A percentile compares a stretch with the other conserved stretches of the same genome.
These are phyloP conservation scores for Pseudocercospora pini-densiflorae DNA, from an alignment of 2,329 filamentous ascomycete genomes.

Conservation along the genomic window DNA sequence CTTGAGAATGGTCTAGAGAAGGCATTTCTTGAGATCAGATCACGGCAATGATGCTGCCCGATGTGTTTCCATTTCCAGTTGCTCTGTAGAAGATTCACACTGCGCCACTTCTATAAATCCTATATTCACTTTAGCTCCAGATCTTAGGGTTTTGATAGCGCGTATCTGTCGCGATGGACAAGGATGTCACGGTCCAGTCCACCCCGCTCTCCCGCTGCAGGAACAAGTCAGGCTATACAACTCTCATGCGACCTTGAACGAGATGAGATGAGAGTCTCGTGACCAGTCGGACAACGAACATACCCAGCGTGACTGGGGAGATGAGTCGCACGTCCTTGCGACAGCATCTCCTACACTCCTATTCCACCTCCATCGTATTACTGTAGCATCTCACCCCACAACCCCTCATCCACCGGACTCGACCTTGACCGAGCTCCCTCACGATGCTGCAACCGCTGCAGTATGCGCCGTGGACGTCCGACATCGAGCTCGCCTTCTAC, in stretches of 20 bases:
- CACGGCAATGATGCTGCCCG: no score
- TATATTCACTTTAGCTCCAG: no score
- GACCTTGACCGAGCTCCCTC: background rate
- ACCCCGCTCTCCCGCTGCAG: background rate
- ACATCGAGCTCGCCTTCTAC: conserved; percentile 96
- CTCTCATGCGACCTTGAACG: background rate
- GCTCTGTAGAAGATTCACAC: no score
- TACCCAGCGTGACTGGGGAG: background rate
- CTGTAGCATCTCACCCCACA: conserved; percentile 3
- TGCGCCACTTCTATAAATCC: no score
- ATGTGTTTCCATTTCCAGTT: no score
- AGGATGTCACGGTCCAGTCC: background rate
- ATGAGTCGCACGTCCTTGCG: no score
- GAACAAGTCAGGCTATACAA: background rate
- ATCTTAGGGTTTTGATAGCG: background rate
- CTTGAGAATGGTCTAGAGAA: no score
- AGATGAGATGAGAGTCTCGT: background rate
- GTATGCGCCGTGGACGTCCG: conserved; percentile 89
- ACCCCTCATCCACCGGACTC: background rate
- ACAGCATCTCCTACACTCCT: background rate
- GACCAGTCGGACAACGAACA: background rate
- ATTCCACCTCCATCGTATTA: background rate
- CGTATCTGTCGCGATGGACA: background rate
- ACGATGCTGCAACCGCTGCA: conserved; percentile 53
- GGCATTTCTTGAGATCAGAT: no score